Percentiles rank a stretch among this genome's conserved stretches.
These are phyloP conservation scores for Onygenales sp. DNA, from an alignment of 2,329 filamentous ascomycete species.

Conservation along the genomic window DNA sequence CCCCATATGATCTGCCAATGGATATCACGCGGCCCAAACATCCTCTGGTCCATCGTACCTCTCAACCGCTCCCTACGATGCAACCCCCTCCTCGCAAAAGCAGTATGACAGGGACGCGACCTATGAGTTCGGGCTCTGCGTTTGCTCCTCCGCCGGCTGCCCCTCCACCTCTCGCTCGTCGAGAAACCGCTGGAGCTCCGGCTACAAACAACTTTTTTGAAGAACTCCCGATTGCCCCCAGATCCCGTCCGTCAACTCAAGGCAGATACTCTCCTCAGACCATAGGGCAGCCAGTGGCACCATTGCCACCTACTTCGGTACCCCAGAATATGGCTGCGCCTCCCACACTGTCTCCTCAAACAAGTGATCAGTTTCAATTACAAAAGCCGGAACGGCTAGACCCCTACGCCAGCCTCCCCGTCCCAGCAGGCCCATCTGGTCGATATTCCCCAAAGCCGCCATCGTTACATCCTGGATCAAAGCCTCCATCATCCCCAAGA, in stretches of 20 bases:
- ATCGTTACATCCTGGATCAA: slow-evolving; percentile 21
- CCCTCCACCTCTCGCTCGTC: slow-evolving; percentile 11
- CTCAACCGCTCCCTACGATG: slow-evolving; percentile 31
- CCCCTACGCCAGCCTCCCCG: slow-evolving; percentile 21
- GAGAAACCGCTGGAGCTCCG: slow-evolving; percentile 5
- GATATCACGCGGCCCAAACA: slow-evolving; percentile 58
- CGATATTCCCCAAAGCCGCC: slow-evolving; percentile 34
- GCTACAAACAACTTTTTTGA: slow-evolving; percentile 58
- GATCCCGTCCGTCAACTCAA: slow-evolving; percentile 47
- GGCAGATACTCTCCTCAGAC: slow-evolving; percentile 31
- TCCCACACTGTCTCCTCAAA: slow-evolving; percentile 15
- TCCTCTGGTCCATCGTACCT: slow-evolving; percentile 30
- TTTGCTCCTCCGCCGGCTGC: not conserved
- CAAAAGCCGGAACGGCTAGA: slow-evolving; percentile 23
- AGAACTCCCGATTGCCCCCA: slow-evolving; percentile 57
- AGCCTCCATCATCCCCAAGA: slow-evolving; percentile 28
- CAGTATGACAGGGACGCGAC: slow-evolving; percentile 42
- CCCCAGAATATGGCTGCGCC: slow-evolving; percentile 9
- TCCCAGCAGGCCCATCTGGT: slow-evolving; percentile 15
- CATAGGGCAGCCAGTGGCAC: slow-evolving; percentile 13
- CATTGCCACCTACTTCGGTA: slow-evolving; percentile 21
- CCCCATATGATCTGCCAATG: slow-evolving; percentile 89
- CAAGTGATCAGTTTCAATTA: slow-evolving; percentile 20
- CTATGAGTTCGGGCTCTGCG: slow-evolving; percentile 8
- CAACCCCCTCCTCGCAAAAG: slow-evolving; percentile 52